These are phyloP conservation scores for Salix purpurea DNA, from an alignment of 345 rosid species.

Conservation along the genomic window DNA sequence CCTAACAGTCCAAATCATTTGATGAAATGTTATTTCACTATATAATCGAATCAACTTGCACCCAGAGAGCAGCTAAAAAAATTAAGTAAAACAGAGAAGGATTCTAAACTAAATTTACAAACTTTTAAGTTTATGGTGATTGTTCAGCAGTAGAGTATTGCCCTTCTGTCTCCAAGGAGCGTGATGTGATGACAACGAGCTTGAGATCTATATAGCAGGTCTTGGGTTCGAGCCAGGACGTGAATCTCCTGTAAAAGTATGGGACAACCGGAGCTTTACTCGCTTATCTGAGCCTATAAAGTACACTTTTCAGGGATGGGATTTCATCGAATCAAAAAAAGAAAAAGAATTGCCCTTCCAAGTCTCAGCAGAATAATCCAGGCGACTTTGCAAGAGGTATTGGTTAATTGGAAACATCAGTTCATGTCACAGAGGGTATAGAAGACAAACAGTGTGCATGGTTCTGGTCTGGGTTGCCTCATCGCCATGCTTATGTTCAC, in stretches of 20 bases:
- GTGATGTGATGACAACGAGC: too few relatives aligned
- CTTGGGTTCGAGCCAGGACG: too few relatives aligned
- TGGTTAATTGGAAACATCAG: slow-evolving; percentile 5
- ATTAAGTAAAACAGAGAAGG: neutral
- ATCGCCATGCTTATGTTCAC: slow-evolving; percentile 17
- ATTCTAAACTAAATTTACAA: neutral
- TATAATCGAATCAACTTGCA: neutral
- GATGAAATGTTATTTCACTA: slow-evolving; percentile 23
- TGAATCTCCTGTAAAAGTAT: too few relatives aligned
- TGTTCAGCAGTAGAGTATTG: neutral
- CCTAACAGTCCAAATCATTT: slow-evolving; percentile 26
- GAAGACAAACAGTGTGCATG: neutral
- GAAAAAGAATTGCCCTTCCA: neutral
- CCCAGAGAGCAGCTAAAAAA: neutral
- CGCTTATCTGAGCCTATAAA: too few relatives aligned
- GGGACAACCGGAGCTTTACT: too few relatives aligned
- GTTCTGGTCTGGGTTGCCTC: neutral
- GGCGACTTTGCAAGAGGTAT: neutral
- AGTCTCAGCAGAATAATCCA: neutral
- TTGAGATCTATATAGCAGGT: too few relatives aligned
- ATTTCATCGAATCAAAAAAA: too few relatives aligned
- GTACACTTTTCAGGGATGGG: too few relatives aligned
- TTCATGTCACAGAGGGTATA: neutral
- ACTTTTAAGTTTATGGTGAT: neutral
- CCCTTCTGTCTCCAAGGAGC: neutral